phyloP scores from a whole-genome alignment of 805 yeast species.

The Candida ovalis region DNA sequence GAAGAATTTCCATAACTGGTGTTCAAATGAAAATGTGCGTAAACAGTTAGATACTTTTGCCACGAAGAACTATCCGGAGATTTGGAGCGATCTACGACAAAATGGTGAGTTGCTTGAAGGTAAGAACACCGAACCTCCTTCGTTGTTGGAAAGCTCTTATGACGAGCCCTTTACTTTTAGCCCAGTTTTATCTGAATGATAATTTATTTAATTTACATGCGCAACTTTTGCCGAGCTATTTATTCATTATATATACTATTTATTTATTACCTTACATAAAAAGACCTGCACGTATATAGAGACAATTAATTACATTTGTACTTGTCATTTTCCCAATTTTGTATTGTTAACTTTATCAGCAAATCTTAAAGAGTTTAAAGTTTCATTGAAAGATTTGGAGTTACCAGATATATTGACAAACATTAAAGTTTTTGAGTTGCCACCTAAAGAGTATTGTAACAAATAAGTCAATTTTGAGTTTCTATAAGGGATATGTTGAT shows the following conservation, averaged over 20 bases:
- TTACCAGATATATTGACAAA: constrained; percentile 83
- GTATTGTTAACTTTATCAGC: constrained; percentile 79
- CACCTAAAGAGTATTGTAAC: constrained; percentile 78
- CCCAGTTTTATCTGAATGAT: not conserved
- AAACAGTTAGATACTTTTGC: constrained; percentile 39
- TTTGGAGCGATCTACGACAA: constrained; percentile 36
- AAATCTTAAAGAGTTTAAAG: constrained; percentile 80
- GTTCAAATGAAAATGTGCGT: constrained; percentile 36
- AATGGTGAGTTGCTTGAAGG: constrained; percentile 28
- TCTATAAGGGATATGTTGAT: constrained; percentile 60
- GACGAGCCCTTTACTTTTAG: constrained; percentile 5
- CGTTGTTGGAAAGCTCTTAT: constrained; percentile 24
- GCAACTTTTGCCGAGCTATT: too few species aligned
- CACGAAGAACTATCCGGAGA: constrained; percentile 24
- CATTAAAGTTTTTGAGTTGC: constrained; percentile 87
- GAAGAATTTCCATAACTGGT: constrained; percentile 45
- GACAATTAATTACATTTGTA: not conserved
- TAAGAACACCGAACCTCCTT: constrained; percentile 30
- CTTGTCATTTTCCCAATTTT: constrained; percentile 10
- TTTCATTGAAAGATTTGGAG: constrained; percentile 61
- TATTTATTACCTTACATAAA: constrained; percentile 3
- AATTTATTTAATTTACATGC: constrained; percentile 2
- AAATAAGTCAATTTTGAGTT: constrained; percentile 77
- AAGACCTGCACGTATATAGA: not conserved
- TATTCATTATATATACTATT: constrained; percentile 1